Evolutionary conservation across 306 rosid species (phyloP), one percentile per base, ranked within the genome.

Genomic region (Quercus alba): DNA sequence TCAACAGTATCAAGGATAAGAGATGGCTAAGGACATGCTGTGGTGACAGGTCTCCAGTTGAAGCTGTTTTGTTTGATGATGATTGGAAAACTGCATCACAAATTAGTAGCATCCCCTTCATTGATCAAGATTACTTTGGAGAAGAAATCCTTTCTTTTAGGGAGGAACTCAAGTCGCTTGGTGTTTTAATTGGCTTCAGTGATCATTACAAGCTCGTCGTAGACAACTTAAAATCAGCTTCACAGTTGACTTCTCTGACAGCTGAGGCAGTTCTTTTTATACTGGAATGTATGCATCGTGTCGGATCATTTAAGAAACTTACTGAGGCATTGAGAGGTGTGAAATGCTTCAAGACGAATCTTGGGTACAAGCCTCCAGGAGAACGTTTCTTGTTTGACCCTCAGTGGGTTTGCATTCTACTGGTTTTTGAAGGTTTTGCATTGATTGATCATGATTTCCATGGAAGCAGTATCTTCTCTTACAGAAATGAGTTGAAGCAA

Each of bases 361-460:
- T 13, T 52, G 97, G 97, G 69, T 89, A 79, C 85, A 86, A 83
- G 82, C 23, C 28, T 57, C 93, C 97, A 1, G 28, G 73, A 31
- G 86, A 82, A 49, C 88, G 94, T 83, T 82, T 85, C 86, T 77
- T 88, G 76, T 79, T 7, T 44, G 87, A 90, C 31, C 72, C 85
- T 35, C 75, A 70, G 13, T 93, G 94, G 94, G 97, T 86, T 38
- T 80, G 92, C 84, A 82, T 93, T 75, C 77, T 93, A 21, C 82
- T 83, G 75, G 90, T 89, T 5, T 87, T 93, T 77, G 8, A 26
- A 26, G 85, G 81, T 56, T 76, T 88, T 31, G 89, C 93, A 3
- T 13, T 91, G 77, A 84, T 93, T 33, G 91, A 88, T 81, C 41
- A 63, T 44, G 25, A 62, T 38, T 87, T 82, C 83, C 91, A 91